Evolutionary conservation across 208 protist genomes (phyloP).

Genomic region (Wallacemonas sp.): DNA sequence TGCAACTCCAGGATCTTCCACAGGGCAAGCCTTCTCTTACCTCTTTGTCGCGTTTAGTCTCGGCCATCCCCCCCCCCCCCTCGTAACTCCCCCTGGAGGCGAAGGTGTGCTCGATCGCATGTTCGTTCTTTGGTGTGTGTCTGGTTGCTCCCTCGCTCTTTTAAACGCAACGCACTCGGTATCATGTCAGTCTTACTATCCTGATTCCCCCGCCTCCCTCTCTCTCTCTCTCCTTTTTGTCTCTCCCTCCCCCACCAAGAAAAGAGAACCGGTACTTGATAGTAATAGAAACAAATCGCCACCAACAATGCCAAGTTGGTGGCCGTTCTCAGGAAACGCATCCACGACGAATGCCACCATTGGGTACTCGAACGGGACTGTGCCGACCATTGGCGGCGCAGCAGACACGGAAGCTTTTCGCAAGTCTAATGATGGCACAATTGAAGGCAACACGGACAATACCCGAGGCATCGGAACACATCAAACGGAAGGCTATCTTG

Average conservation of each 20-base stretch:
- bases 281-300: neutral
- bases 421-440: neutral
- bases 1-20: no score
- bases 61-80: no score
- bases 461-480: neutral
- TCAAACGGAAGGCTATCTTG: neutral
- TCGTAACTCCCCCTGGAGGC: no score
- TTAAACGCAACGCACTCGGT: no score
- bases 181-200: no score
- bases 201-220: neutral
- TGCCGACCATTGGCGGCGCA: neutral
- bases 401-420: neutral
- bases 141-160: no score
- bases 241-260: neutral
- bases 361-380: neutral
- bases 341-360: neutral
- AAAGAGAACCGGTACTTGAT: no score
- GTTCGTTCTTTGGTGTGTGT: no score
- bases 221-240: neutral
- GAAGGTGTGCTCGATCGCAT: no score
- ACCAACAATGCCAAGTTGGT: conserved; percentile 9
- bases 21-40: no score
- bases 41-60: no score
- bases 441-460: neutral
- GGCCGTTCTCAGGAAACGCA: conserved; percentile 8